Percentiles rank a stretch among this genome's conserved stretches.
Evolutionary conservation across 495 filamentous ascomycete genomes (phyloP).

Genomic region (Zalerion maritima): DNA sequence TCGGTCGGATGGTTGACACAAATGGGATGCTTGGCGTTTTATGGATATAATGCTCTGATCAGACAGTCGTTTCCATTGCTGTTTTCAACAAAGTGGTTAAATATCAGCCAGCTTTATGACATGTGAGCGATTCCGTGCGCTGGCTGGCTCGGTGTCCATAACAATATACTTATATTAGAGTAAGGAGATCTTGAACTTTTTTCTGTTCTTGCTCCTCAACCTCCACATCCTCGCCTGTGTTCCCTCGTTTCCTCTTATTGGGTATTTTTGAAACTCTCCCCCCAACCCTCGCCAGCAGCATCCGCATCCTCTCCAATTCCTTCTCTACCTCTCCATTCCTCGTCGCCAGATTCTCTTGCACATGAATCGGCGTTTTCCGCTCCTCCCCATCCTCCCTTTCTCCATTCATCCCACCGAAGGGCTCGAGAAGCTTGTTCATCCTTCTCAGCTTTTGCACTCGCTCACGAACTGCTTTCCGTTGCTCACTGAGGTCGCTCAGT

Average conservation of each 20-base stretch:
- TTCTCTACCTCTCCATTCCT: conserved; percentile 56
- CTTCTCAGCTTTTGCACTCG: conserved; percentile 41
- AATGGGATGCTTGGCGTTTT: too few species aligned
- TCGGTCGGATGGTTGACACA: too few species aligned
- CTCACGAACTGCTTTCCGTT: conserved; percentile 35
- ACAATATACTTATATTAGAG: too few species aligned
- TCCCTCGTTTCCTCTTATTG: conserved; percentile 4
- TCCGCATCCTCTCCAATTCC: conserved; percentile 63
- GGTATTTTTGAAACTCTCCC: conserved; percentile 36
- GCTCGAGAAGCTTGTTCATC: conserved; percentile 42
- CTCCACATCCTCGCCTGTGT: not conserved
- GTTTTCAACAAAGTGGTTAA: too few species aligned
- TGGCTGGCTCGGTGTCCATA: too few species aligned
- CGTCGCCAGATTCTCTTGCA: conserved; percentile 68
- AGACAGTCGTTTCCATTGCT: too few species aligned
- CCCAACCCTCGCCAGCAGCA: conserved; percentile 57
- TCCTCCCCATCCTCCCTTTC: conserved; percentile 33
- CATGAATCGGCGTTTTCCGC: too few species aligned
- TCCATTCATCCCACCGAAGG: conserved; percentile 24
- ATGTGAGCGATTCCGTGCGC: too few species aligned
- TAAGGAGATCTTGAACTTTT: too few species aligned
- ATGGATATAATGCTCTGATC: too few species aligned
- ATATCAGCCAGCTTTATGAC: too few species aligned
- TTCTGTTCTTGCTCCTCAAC: not conserved
- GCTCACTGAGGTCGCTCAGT: conserved; percentile 36